Evolutionary conservation across 768 basidiomycete species (phyloP), one percentile per base, ranked within the genome.

Genomic region (Hortiboletus flavorubellus): DNA sequence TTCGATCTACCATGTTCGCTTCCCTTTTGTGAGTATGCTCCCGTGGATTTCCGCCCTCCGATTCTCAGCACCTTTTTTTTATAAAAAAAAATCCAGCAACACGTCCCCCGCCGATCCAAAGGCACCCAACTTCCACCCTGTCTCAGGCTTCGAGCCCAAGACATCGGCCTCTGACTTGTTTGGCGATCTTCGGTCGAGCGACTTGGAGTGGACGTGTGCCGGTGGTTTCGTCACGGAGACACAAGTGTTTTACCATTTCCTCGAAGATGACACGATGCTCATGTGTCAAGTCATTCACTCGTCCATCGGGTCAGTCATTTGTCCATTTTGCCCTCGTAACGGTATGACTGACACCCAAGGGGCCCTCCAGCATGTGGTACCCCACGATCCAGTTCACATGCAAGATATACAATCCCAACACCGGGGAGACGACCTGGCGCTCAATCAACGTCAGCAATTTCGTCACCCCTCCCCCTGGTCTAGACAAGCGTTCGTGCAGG

Each of bases 311-410:
- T 94, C 63, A 69, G 91, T 78, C 44, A 53, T 21, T 21, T 37
- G 23, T 61, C 42, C 54, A 43, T 58, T 21, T 38, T 30, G 14
- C 26, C 53, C 29, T 55, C 33, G 35, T n/a, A 26, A 35, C 56
- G 29, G 35, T 30, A 21, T 53, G 34, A 51, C 55, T 61, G 49
- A 63, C 55, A 8, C 46, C 52, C 49, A 55, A 47, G 2, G 59
- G 14, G 21, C 21, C 56, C 53, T 1, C 8, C 64, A 96, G 94
- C 23, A 70, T 98, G 56, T 94, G 95, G 85, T 95, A 90, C 67
- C 94, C 97, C 4, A 91, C 88, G 31, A 86, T 96, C 64, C 96
- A 99, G 72, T 92, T 98, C 71, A 90, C 86, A 5, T 94, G 86
- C 84, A 96, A 94, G 73, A 73, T 89, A 48, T 87, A 82, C 75